A percentile compares a stretch with the other conserved stretches of the same genome.
Conservation (phyloP, 2,329 filamentous ascomycete species). For the Clarireedia monteithiana region DNA sequence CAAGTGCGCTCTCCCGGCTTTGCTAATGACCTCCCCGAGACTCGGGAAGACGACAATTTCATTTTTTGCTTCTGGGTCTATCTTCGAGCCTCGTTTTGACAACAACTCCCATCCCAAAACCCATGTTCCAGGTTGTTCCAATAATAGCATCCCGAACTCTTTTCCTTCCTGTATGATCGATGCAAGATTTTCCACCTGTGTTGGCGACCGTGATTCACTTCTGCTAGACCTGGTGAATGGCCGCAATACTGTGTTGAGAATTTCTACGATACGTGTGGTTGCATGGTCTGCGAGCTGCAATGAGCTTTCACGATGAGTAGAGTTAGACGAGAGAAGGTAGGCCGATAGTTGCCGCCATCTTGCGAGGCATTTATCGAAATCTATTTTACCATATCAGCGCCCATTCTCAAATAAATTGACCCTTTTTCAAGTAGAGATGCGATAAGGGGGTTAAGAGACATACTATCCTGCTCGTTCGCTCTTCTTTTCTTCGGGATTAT, state of each 20-base stretch:
- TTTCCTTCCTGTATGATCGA: slow-evolving; percentile 5
- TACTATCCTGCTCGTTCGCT: not conserved
- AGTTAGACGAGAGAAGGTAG: not conserved
- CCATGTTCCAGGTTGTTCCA: slow-evolving; percentile 4
- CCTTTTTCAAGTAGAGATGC: too few relatives aligned
- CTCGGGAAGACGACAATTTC: slow-evolving; percentile 4
- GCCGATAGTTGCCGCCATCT: not conserved
- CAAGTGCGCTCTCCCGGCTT: not conserved
- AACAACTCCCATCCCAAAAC: not conserved
- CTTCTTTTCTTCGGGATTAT: not conserved
- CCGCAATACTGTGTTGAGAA: not conserved
- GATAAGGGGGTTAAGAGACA: not conserved
- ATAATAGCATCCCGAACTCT: slow-evolving; percentile 2
- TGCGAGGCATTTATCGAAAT: not conserved
- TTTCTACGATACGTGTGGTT: not conserved
- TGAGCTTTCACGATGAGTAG: not conserved
- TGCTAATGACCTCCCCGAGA: not conserved
- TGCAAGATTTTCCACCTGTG: slow-evolving; percentile 3
- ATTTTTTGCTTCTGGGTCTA: not conserved
- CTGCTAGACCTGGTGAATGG: not conserved
- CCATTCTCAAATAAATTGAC: not conserved
- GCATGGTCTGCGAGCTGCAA: too few relatives aligned
- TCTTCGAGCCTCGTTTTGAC: not conserved
- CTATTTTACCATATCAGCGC: not conserved
- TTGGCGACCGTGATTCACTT: not conserved